Base-by-base conservation (phyloP, 2,329 filamentous ascomycete species). In the Tolypocladium album region DNA sequence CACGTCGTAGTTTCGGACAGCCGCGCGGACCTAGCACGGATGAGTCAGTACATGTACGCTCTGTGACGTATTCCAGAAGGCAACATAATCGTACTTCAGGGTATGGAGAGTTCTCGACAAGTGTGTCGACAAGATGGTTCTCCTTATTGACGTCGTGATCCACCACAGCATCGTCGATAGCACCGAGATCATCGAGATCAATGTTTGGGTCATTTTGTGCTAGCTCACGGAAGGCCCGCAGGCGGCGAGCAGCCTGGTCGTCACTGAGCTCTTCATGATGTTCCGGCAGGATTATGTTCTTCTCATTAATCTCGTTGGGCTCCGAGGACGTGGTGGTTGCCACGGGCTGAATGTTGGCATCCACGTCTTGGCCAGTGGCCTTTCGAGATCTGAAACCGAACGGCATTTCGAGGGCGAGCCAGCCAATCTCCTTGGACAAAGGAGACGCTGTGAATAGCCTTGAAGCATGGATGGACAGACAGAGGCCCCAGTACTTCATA, bases 1-100 rank as follows among this genome's bases (percentile, higher is more conserved):
- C n/a, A 72, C 72, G 63, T 80, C 78, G 2, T 68, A 72, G 56
- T 75, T 75, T 27, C 75, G 73, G 12, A 80, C 78, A n/a, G 65
- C 64, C 2, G 62, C 62, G 55, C 65, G 65, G 2, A 66, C 65
- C 50, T 67, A 64, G 34, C 59, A 43, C 69, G 2, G 0, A 2
- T 6, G 4, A 20, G 31, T 53, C 31, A 53, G 50, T 36, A 53
- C 17, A 47, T 24, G 50, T 36, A 36, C 17, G 24, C 13, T 12
- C 9, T 47, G 4, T n/a, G 4, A 9, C 6, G 6, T 47, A n/a
- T 47, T 24, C 1, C 11, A 22, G 20, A 12, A 20, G 7, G 47
- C 15, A 3, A 31, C 17, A 31, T 13, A 11, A n/a, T n/a, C 27
- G 27, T 36, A 53, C 50, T 13, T 53, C 50, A 12, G 50, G 50